Base-by-base conservation (phyloP, 2,329 filamentous ascomycete species). In the Cladosporium colombiae region DNA sequence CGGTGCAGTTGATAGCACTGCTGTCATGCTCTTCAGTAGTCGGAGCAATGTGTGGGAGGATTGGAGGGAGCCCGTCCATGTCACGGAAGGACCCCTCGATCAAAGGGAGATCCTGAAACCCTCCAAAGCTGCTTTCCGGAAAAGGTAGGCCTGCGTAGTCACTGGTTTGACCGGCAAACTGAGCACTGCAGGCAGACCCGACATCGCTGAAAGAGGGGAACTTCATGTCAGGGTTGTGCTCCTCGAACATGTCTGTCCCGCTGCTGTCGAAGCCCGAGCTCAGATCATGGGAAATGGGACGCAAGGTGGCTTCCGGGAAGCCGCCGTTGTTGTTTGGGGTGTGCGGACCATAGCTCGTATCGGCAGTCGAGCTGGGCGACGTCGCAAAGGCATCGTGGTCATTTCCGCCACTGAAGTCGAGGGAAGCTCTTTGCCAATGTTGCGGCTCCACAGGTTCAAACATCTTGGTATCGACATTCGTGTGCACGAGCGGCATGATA, bases 381-480 rank as follows among this genome's bases (percentile, higher is more conserved):
- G 40, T 37, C 2, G 44, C 63, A n/a, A 55, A 55, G 18, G 35
- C 56, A 46, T 46, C 40, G 40, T 21, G 40, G 31, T 60, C 63
- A 5, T 65, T 49, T 8, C 59, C 63, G 13, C 16, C 29, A 29
- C 40, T 46, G 55, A 59, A 50, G 16, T 58, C 46, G 31, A 59
- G 49, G 5, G 55, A 65, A 4, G 63, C 61, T 10, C 7, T 55
- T 35, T 37, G 25, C 61, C 61, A 63, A 16, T 65, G 55, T 27
- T 65, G 56, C 11, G 23, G 25, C 11, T 37, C n/a, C 21, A 65
- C 49, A 1, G 25, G 46, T 46, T 60, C 37, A 14, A 50, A 65
- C 56, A 60, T 56, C 10, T 44, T 31, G 21, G 44, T 35, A 23
- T 65, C 63, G 16, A 65, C 56, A 25, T 65, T 53, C 3, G 63